Evolutionary conservation across 202 grass and related monocot genomes (phyloP).

Genomic region (Panicum hallii): DNA sequence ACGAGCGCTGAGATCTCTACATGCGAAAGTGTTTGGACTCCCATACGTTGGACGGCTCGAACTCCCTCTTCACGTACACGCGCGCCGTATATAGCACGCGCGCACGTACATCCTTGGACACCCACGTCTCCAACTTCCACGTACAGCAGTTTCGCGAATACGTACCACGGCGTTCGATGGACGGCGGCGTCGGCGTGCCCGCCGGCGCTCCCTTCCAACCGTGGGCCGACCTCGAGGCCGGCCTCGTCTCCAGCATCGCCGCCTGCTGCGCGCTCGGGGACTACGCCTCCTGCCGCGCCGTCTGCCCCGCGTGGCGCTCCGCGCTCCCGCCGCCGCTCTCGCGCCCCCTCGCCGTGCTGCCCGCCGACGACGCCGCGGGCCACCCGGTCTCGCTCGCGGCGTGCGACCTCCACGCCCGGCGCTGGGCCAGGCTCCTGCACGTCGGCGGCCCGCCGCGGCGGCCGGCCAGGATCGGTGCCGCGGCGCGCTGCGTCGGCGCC

Average conservation of each 20-base stretch:
- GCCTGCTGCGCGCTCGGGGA: background rate
- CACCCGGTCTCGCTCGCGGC: slow-evolving; percentile 15
- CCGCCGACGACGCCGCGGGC: background rate
- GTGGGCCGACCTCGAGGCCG: slow-evolving; percentile 23
- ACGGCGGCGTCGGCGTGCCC: background rate
- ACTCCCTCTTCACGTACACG: background rate
- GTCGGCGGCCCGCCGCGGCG: background rate
- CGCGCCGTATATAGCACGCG: background rate
- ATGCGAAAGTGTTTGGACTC: background rate
- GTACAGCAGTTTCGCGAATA: background rate
- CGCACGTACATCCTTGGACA: background rate
- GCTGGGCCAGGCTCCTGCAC: background rate
- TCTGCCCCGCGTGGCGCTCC: slow-evolving; percentile 16
- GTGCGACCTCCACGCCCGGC: background rate
- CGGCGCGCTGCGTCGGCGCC: background rate
- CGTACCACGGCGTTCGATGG: background rate
- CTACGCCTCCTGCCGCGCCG: slow-evolving; percentile 22
- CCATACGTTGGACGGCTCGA: background rate
- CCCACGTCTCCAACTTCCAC: background rate
- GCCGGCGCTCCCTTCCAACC: background rate
- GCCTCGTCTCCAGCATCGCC: slow-evolving; percentile 14
- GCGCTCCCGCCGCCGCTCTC: slow-evolving; percentile 23
- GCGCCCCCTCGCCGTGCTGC: slow-evolving; percentile 6
- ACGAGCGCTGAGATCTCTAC: background rate
- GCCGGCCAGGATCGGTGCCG: too few species aligned